A percentile compares a stretch with the other conserved stretches of the same genome.
These are phyloP conservation scores for Fusarium sp. DNA, from an alignment of 2,329 filamentous ascomycete species.

Conservation along the genomic window DNA sequence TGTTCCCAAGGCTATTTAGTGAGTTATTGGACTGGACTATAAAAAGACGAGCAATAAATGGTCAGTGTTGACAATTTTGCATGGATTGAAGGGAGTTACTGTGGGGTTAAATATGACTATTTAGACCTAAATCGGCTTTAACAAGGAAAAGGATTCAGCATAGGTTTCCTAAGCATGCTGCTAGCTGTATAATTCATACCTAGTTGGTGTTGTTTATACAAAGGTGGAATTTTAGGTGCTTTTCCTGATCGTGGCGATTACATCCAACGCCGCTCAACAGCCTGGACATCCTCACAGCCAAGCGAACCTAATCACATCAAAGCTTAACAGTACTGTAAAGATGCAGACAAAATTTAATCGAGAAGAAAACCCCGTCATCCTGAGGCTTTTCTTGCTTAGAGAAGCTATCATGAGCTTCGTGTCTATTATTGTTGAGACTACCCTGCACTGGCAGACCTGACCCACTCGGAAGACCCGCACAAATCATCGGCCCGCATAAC, in stretches of 20 bases:
- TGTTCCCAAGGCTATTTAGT: too few relatives aligned
- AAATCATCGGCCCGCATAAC: slow-evolving; percentile 26
- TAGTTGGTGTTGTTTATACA: not conserved
- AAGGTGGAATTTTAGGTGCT: not conserved
- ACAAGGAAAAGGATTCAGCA: not conserved
- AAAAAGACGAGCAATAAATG: too few relatives aligned
- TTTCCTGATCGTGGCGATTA: not conserved
- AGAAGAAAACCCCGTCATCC: not conserved
- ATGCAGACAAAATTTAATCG: too few relatives aligned
- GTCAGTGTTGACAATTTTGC: not conserved
- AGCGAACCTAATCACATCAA: not conserved
- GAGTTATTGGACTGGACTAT: too few relatives aligned
- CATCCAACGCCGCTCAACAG: not conserved
- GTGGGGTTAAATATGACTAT: not conserved
- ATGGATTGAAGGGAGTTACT: not conserved
- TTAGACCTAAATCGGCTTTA: not conserved
- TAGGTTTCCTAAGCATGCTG: not conserved
- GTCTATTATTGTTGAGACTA: not conserved
- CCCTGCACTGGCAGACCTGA: slow-evolving; percentile 7
- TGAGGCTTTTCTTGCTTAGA: not conserved
- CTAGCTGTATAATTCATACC: not conserved
- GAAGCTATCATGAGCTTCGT: not conserved
- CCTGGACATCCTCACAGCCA: not conserved
- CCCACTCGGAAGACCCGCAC: slow-evolving; percentile 5
- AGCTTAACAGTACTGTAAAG: not conserved